A percentile compares a stretch with the other conserved stretches of the same genome.
These are phyloP conservation scores for Rhodotorula sp. DNA, from an alignment of 1,284 basidiomycete genomes.

Conservation along the genomic window DNA sequence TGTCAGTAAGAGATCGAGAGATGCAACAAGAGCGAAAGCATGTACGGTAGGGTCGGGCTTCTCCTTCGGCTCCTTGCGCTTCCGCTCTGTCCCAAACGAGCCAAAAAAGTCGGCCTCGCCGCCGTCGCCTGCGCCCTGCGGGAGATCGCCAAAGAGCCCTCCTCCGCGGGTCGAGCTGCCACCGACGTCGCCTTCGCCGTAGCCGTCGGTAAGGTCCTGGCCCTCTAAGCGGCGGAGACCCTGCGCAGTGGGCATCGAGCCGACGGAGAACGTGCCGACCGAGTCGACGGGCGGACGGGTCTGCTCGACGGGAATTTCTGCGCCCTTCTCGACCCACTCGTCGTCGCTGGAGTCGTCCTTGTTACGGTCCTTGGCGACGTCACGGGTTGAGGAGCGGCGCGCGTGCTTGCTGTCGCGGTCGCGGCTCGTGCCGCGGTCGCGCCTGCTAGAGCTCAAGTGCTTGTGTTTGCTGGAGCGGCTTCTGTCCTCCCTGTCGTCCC, in stretches of 20 bases:
- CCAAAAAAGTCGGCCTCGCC: conserved; percentile 75
- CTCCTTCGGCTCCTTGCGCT: conserved; percentile 65
- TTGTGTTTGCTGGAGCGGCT: not conserved
- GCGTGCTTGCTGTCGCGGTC: not conserved
- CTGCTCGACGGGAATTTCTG: too few species aligned
- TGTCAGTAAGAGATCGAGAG: not conserved
- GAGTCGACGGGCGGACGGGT: conserved; percentile 31
- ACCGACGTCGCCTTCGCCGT: conserved; percentile 64
- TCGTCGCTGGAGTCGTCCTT: conserved; percentile 34
- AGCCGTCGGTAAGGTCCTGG: conserved; percentile 63
- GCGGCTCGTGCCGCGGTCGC: not conserved
- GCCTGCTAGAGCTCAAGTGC: not conserved
- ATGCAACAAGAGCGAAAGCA: not conserved
- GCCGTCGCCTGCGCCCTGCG: conserved; percentile 6
- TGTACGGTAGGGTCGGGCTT: conserved; percentile 62
- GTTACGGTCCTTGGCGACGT: not conserved
- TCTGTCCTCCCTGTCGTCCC: not conserved
- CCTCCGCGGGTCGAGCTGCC: conserved; percentile 16
- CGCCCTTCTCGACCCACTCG: conserved; percentile 45
- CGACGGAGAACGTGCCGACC: conserved; percentile 39
- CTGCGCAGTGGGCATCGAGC: conserved; percentile 11
- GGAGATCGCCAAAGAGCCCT: conserved; percentile 33
- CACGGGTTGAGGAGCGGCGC: not conserved
- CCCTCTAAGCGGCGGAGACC: conserved; percentile 7
- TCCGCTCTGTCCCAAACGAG: conserved; percentile 71